These are phyloP conservation scores for Penicillium sp. DNA, from an alignment of 2,329 filamentous ascomycete genomes.

Conservation along the genomic window DNA sequence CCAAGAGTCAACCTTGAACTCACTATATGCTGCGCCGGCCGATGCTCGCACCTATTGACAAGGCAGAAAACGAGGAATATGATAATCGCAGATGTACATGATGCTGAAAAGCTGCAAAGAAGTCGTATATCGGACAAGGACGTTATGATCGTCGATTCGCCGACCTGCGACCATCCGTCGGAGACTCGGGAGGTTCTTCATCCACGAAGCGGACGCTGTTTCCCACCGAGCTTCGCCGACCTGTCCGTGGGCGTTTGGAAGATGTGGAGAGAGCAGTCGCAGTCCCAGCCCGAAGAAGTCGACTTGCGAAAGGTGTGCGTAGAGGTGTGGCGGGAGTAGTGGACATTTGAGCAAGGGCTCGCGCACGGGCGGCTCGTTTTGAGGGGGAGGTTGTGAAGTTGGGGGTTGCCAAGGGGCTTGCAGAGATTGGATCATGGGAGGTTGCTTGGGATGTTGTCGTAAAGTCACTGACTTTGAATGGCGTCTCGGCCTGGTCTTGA, in stretches of 20 bases:
- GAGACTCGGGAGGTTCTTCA: conserved; percentile 40
- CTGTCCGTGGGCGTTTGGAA: conserved; percentile 24
- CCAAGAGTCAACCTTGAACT: conserved; percentile 12
- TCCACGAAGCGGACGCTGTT: conserved; percentile 43
- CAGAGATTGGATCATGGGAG: conserved; percentile 30
- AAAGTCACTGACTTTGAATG: conserved; percentile 39
- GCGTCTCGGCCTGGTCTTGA: conserved; percentile 31
- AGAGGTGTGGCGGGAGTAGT: conserved; percentile 46
- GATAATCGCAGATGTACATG: conserved; percentile 21
- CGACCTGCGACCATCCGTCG: conserved; percentile 39
- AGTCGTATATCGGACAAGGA: conserved; percentile 15
- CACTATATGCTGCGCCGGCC: conserved; percentile 25
- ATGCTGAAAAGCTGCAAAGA: neutral
- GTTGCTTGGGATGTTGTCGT: conserved; percentile 21
- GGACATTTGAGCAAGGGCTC: conserved; percentile 40
- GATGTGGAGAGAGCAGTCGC: conserved; percentile 24
- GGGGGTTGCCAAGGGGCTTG: conserved; percentile 41
- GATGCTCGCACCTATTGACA: conserved; percentile 21
- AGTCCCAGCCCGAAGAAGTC: conserved; percentile 32
- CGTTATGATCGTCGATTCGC: conserved; percentile 31
- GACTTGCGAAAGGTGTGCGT: conserved; percentile 44
- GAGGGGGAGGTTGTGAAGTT: conserved; percentile 47
- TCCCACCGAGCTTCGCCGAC: conserved; percentile 30
- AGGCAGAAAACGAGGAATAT: conserved; percentile 13
- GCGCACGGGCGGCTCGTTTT: conserved; percentile 44